Percentiles rank a stretch among this genome's conserved stretches.
Conservation (phyloP, 345 rosid genomes). For the Syzygium jambos region DNA sequence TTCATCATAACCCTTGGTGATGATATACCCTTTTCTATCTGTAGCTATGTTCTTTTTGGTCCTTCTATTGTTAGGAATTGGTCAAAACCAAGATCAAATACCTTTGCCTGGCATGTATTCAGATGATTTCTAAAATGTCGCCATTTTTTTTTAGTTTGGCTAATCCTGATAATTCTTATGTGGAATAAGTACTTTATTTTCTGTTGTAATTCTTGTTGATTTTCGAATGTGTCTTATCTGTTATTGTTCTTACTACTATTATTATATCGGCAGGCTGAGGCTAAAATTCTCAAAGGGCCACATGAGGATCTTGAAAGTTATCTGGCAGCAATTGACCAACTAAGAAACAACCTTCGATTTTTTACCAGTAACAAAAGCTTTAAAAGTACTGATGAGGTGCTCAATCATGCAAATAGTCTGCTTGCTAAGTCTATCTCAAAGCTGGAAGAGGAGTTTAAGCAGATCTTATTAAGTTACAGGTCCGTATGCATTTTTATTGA, state of each 20-base stretch:
- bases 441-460: slow-evolving; percentile 93
- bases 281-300: slow-evolving; percentile 88
- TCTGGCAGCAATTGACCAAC: slow-evolving; percentile 79
- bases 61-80: neutral
- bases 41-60: neutral
- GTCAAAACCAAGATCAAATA: neutral
- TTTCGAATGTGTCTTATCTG: neutral
- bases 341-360: slow-evolving; percentile 61
- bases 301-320: slow-evolving; percentile 92
- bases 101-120: neutral
- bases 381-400: slow-evolving; percentile 62
- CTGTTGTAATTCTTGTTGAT: neutral
- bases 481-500: slow-evolving; percentile 13
- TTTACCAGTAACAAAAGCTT: slow-evolving; percentile 63
- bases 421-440: slow-evolving; percentile 89
- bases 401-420: slow-evolving; percentile 61
- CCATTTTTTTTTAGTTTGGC: neutral
- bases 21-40: neutral
- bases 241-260: neutral
- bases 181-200: neutral
- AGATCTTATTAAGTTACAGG: slow-evolving; percentile 77
- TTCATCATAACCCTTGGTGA: neutral
- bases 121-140: neutral
- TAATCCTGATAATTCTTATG: neutral
- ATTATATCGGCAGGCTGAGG: slow-evolving; percentile 66